Evolutionary conservation across 768 basidiomycete species (phyloP).

Genomic region (Lentinula guzmanii): DNA sequence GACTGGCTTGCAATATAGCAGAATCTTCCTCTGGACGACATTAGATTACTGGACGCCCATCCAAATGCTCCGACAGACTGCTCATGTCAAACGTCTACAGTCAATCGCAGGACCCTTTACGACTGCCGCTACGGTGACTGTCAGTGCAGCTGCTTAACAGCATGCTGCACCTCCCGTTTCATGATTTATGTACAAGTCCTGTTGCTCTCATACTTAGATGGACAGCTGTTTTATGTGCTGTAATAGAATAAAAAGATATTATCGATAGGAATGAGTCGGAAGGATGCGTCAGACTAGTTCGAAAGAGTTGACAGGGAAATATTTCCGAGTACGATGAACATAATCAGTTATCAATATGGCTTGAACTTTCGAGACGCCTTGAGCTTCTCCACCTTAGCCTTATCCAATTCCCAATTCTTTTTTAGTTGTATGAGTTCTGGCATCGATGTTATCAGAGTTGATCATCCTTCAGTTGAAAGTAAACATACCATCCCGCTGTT

Average conservation of each 20-base stretch:
- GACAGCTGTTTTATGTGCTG: too few relatives aligned
- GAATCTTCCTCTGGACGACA: constrained; percentile 72
- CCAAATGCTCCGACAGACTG: constrained; percentile 20
- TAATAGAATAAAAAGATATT: neutral
- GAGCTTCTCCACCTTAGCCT: constrained; percentile 74
- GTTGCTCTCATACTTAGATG: too few relatives aligned
- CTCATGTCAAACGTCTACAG: constrained; percentile 33
- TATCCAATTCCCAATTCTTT: constrained; percentile 83
- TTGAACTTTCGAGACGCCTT: constrained; percentile 80
- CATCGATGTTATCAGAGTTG: neutral
- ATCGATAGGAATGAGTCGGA: neutral
- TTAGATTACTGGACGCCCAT: constrained; percentile 53
- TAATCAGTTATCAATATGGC: constrained; percentile 54
- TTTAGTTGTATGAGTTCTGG: constrained; percentile 70
- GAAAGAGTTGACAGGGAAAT: too few relatives aligned
- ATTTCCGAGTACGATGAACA: too few relatives aligned
- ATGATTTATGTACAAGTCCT: neutral
- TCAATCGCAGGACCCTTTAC: constrained; percentile 51
- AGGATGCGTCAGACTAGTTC: too few relatives aligned
- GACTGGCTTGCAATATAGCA: constrained; percentile 53
- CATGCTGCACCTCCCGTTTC: neutral
- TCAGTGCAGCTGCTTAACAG: neutral
- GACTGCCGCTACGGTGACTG: constrained; percentile 8
- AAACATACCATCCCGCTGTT: constrained; percentile 71
- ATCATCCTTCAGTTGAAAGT: constrained; percentile 2